Evolutionary conservation across 2,329 filamentous ascomycete species (phyloP), one percentile per base, ranked within the genome.

Genomic region (Fusarium austroafricanum): DNA sequence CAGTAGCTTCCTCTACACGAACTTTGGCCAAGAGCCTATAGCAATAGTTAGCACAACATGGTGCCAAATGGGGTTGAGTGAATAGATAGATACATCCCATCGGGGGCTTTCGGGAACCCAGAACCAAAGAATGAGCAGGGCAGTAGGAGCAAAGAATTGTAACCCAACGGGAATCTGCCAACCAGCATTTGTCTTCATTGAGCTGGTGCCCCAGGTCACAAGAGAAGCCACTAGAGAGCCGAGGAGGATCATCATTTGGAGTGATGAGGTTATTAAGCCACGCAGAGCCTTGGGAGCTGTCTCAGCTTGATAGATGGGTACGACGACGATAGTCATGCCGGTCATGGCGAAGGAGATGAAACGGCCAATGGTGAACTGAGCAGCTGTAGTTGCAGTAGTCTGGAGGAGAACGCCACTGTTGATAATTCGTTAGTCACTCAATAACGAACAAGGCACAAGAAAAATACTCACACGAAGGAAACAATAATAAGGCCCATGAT

Each of bases 81-180:
- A 5, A 26, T 26, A 10, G 23, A 8, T 26, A 26, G 23, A 26
- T 9, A 26, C 26, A 26, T 26, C 6, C 26, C 79, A 84, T 57
- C 82, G 82, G 1, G 83, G 82, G 2, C 79, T 81, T 67, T 84
- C 83, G 0, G 82, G 82, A 5, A 82, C 75, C 40, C 82, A 76
- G 9, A 73, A 65, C 3, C 80, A 71, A 3, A 76, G 71, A 0
- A 75, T 51, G 6, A 82, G 56, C 2, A 83, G 72, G 2, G 80
- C 69, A 1, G 78, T 66, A 0, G 80, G 79, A 47, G 79, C 82
- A 3, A 80, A 50, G 71, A 82, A 81, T 72, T 84, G 82, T 4
- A 84, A 64, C 1, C 77, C 79, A 17, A 82, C 81, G 0, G 83
- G 82, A n/a, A 81, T 76, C 14, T 81, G 75, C 83, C 84, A 86